Conservation (phyloP, 108 stramenopile species). For the Skeletonema potamos region DNA sequence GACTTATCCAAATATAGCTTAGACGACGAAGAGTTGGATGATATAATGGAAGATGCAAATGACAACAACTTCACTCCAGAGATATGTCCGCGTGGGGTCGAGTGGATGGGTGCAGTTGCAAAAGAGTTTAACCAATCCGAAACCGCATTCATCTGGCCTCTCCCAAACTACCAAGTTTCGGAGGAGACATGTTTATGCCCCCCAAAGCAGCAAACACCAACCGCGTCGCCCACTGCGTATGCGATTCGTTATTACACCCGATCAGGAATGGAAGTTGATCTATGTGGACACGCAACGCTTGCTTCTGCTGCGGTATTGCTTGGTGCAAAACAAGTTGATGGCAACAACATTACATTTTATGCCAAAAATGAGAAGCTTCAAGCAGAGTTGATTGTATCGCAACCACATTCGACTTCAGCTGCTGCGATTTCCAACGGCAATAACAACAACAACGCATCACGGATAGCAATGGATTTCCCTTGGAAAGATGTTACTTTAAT, state of each 20-base stretch:
- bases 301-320: slow-evolving; percentile 63
- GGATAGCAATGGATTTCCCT: slow-evolving; percentile 50
- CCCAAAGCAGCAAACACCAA: slow-evolving; percentile 3
- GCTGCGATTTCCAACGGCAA: slow-evolving; percentile 4
- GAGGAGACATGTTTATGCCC: background rate
- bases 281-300: slow-evolving; percentile 94
- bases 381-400: slow-evolving; percentile 23
- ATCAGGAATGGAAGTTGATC: slow-evolving; percentile 76
- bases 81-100: slow-evolving; percentile 6
- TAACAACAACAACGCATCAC: slow-evolving; percentile 25
- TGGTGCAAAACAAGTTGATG: slow-evolving; percentile 19
- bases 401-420: slow-evolving; percentile 16
- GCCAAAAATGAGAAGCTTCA: slow-evolving; percentile 54
- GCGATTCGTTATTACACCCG: slow-evolving; percentile 77
- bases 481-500: slow-evolving; percentile 36
- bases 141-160: slow-evolving; percentile 86
- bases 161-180: slow-evolving; percentile 11
- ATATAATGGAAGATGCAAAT: slow-evolving; percentile 36
- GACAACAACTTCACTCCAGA: slow-evolving; percentile 16
- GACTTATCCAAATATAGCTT: slow-evolving; percentile 16
- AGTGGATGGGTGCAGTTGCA: slow-evolving; percentile 91
- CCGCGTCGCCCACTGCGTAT: background rate
- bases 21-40: slow-evolving; percentile 34
- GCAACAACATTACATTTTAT: slow-evolving; percentile 51
- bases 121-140: slow-evolving; percentile 93